Evolutionary conservation across 1,284 basidiomycete genomes (phyloP).

Genomic region (Irpex rosettiformis): DNA sequence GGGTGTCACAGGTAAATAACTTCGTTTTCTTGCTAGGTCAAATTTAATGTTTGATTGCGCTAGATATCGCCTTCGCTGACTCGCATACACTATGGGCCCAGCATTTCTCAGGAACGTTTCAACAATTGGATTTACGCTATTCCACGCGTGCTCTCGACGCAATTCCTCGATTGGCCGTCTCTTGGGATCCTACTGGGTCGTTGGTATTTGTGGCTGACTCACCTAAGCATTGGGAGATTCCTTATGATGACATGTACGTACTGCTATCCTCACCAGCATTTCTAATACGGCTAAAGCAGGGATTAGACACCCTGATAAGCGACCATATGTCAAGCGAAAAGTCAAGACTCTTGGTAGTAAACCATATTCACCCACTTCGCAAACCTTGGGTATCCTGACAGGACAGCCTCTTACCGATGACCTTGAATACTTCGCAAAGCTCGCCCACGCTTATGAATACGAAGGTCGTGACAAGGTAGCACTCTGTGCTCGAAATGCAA

Average conservation of each 20-base stretch:
- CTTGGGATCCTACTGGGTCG: conserved; percentile 71
- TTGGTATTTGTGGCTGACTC: conserved; percentile 68
- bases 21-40: background rate
- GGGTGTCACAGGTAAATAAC: conserved; percentile 58
- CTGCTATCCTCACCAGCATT: background rate
- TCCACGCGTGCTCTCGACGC: conserved; percentile 64
- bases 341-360: conserved; percentile 53
- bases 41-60: background rate
- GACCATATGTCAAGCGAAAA: conserved; percentile 30
- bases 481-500: conserved; percentile 58
- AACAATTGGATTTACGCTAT: conserved; percentile 73
- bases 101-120: conserved; percentile 76
- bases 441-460: conserved; percentile 68
- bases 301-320: conserved; percentile 48
- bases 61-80: conserved; percentile 71
- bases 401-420: conserved; percentile 36
- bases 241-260: conserved; percentile 82
- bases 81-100: conserved; percentile 74
- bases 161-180: conserved; percentile 61
- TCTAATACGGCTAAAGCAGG: conserved; percentile 2
- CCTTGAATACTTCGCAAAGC: conserved; percentile 49
- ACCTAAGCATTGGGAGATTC: conserved; percentile 61
- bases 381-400: conserved; percentile 52
- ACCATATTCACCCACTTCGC: conserved; percentile 42
- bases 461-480: conserved; percentile 48